Percentiles rank a stretch among this genome's conserved stretches.
phyloP scores from a whole-genome alignment of 2,329 filamentous ascomycete genomes.

The Ophiostoma ulmi region DNA sequence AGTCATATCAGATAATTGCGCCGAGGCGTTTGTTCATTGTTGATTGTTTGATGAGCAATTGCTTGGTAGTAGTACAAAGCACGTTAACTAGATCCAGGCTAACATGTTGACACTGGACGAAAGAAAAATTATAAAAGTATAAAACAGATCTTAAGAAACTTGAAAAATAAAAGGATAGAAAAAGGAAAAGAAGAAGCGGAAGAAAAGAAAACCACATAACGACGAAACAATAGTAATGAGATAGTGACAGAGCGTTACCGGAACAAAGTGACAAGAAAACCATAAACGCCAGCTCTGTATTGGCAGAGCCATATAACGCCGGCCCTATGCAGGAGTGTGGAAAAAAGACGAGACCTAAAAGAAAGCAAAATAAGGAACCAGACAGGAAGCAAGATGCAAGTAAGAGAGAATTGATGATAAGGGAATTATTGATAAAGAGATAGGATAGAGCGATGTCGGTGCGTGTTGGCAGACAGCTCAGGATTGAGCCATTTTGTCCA shows the following conservation, averaged over 20 bases:
- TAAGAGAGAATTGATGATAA: background rate
- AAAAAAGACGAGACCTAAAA: background rate
- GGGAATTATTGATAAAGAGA: no score
- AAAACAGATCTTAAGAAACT: background rate
- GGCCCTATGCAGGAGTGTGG: constrained; percentile 7
- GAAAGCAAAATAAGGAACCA: background rate
- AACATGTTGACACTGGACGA: background rate
- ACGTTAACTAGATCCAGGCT: background rate
- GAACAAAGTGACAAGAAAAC: background rate
- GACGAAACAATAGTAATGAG: background rate
- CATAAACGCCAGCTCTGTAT: background rate
- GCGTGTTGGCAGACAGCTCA: background rate
- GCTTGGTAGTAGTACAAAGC: background rate
- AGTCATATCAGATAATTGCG: background rate
- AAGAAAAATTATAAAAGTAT: background rate
- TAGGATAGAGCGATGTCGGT: background rate
- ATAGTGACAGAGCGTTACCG: background rate
- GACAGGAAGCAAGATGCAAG: background rate
- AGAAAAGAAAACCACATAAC: background rate
- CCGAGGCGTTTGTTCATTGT: background rate
- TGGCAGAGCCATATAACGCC: background rate
- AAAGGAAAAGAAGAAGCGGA: background rate
- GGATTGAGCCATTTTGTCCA: background rate
- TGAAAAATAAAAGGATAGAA: background rate
- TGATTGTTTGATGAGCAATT: background rate